phyloP scores from a whole-genome alignment of 1,284 basidiomycete species.

The Trichosporon faecale region DNA sequence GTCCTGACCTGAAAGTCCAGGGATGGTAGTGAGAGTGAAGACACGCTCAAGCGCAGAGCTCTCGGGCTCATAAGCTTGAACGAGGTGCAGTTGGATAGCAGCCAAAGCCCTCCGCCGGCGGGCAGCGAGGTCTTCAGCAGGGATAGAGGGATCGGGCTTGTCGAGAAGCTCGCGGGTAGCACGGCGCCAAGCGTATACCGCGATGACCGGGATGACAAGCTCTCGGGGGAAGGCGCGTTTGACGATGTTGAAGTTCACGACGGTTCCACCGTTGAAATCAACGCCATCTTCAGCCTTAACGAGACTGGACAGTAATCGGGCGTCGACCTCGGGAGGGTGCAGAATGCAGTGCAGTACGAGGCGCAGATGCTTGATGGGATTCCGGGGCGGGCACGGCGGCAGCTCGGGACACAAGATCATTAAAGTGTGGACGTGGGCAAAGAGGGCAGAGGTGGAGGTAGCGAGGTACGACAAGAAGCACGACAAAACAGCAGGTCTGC shows the following conservation, averaged over 20 bases:
- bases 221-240: conserved; percentile 15
- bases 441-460: conserved; percentile 18
- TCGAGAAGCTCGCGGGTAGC: background rate
- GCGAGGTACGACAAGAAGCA: conserved; percentile 16
- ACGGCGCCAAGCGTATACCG: conserved; percentile 15
- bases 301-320: conserved; percentile 7
- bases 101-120: conserved; percentile 20
- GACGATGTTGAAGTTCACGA: conserved; percentile 7
- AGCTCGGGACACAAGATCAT: conserved; percentile 12
- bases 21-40: conserved; percentile 26
- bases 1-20: conserved; percentile 25
- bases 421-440: conserved; percentile 22
- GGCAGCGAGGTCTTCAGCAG: background rate
- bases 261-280: background rate
- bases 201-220: conserved; percentile 19
- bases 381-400: conserved; percentile 19
- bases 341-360: background rate
- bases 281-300: background rate
- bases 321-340: conserved; percentile 12
- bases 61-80: conserved; percentile 24
- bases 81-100: conserved; percentile 32
- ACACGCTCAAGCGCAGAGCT: conserved; percentile 16
- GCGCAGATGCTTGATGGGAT: background rate
- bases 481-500: conserved; percentile 1
- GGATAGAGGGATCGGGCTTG: background rate